These are phyloP conservation scores for Debaryomyces maramus DNA, from an alignment of 805 yeast genomes.

Conservation along the genomic window DNA sequence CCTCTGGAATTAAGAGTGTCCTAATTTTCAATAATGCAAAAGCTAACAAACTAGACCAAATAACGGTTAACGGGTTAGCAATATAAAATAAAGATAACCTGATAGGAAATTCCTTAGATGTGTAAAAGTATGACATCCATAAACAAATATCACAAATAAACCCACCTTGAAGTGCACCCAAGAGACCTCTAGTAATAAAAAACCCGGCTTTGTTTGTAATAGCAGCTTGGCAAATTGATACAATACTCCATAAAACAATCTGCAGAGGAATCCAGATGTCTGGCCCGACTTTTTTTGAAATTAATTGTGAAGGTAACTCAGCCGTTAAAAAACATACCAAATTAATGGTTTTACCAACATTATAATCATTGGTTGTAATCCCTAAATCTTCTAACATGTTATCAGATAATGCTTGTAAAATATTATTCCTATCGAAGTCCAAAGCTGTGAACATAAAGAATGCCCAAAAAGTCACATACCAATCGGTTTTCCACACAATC, in stretches of 20 bases:
- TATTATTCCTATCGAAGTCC: conserved; percentile 59
- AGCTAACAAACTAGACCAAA: conserved; percentile 23
- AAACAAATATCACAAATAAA: conserved; percentile 64
- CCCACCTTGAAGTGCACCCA: conserved; percentile 65
- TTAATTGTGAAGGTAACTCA: conserved; percentile 65
- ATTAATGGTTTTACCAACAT: conserved; percentile 57
- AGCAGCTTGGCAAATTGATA: conserved; percentile 54
- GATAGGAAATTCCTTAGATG: conserved; percentile 54
- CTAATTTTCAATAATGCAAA: conserved; percentile 18
- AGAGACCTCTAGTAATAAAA: conserved; percentile 47
- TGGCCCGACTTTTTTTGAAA: conserved; percentile 64
- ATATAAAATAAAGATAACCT: conserved; percentile 61
- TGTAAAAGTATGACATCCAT: conserved; percentile 69
- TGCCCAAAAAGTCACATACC: conserved; percentile 56
- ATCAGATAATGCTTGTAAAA: conserved; percentile 59
- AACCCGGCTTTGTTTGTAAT: conserved; percentile 44
- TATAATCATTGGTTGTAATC: conserved; percentile 58
- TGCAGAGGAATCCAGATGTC: conserved; percentile 64
- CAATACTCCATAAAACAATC: conserved; percentile 55
- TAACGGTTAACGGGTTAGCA: conserved; percentile 49
- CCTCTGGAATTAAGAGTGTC: conserved; percentile 14
- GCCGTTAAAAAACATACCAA: conserved; percentile 52
- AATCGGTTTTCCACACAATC: conserved; percentile 53
- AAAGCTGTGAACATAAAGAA: conserved; percentile 59
- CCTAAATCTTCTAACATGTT: conserved; percentile 51